Conservation (phyloP, 2,329 filamentous ascomycete species). For the Monosporascus cannonballus region DNA sequence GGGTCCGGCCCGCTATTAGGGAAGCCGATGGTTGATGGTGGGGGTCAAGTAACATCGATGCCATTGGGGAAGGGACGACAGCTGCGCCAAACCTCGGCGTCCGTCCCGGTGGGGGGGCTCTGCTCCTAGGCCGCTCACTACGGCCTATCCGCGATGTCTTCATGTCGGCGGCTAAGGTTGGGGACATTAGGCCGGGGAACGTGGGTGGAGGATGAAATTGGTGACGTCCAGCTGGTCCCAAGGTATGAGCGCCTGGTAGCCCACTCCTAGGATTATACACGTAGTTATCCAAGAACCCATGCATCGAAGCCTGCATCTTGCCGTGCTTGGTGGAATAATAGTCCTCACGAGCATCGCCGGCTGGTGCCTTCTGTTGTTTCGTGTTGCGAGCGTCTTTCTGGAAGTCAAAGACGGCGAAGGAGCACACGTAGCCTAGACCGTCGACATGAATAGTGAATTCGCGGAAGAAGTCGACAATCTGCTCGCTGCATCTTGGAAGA, state of each 20-base stretch:
- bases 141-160: slow-evolving; percentile 42
- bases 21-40: slow-evolving; percentile 62
- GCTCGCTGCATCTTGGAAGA: slow-evolving; percentile 81
- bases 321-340: slow-evolving; percentile 94
- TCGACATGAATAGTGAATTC: slow-evolving; percentile 98
- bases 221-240: slow-evolving; percentile 42
- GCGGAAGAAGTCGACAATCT: slow-evolving; percentile 94
- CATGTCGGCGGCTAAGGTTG: slow-evolving; percentile 50
- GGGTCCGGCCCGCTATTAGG: slow-evolving; percentile 37
- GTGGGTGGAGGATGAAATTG: slow-evolving; percentile 70
- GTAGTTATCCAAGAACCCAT: slow-evolving; percentile 92
- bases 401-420: slow-evolving; percentile 96
- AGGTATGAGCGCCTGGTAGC: slow-evolving; percentile 52
- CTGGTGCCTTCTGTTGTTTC: slow-evolving; percentile 30
- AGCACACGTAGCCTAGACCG: slow-evolving; percentile 91
- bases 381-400: slow-evolving; percentile 63
- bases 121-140: slow-evolving; percentile 38
- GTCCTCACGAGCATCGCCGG: slow-evolving; percentile 72
- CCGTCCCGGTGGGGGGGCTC: slow-evolving; percentile 29
- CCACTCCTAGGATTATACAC: slow-evolving; percentile 66
- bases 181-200: slow-evolving; percentile 66
- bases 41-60: slow-evolving; percentile 67
- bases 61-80: slow-evolving; percentile 57
- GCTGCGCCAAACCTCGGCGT: slow-evolving; percentile 39
- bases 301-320: slow-evolving; percentile 97